These are phyloP conservation scores for Penicillium sclerotigenum DNA, from an alignment of 2,329 filamentous ascomycete species.

Conservation along the genomic window DNA sequence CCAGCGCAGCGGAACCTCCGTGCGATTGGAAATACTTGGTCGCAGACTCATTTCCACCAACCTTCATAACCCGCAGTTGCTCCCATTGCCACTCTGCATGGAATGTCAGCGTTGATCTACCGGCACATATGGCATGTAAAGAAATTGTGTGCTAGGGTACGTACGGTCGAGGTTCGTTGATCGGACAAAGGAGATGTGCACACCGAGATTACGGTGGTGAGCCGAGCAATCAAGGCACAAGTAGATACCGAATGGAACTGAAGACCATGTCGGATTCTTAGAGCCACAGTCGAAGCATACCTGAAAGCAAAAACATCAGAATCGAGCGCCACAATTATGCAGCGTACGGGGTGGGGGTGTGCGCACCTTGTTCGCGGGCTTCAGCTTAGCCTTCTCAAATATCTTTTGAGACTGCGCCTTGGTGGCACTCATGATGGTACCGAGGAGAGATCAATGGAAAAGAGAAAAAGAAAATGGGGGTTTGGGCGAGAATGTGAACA, in stretches of 20 bases:
- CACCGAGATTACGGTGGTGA: slow-evolving; percentile 94
- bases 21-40: slow-evolving; percentile 98
- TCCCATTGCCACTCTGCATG: slow-evolving; percentile 93
- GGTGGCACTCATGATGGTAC: slow-evolving; percentile 62
- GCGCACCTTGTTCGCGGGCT: slow-evolving; percentile 87
- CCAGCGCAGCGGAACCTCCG: slow-evolving; percentile 86
- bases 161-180: slow-evolving; percentile 97
- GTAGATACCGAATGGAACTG: slow-evolving; percentile 94
- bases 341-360: slow-evolving; percentile 25
- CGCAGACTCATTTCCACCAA: slow-evolving; percentile 95
- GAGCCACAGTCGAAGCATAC: slow-evolving; percentile 97
- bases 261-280: slow-evolving; percentile 98
- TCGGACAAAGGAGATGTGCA: slow-evolving; percentile 98
- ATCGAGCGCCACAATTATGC: slow-evolving; percentile 16
- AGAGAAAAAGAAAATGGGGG: slow-evolving; percentile 12
- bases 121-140: neutral
- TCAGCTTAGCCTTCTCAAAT: slow-evolving; percentile 94
- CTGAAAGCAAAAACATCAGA: slow-evolving; percentile 47
- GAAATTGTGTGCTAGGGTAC: slow-evolving; percentile 39
- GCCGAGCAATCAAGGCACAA: slow-evolving; percentile 96
- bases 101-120: slow-evolving; percentile 21
- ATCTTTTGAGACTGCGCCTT: slow-evolving; percentile 96
- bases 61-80: slow-evolving; percentile 94
- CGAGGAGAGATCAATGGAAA: slow-evolving; percentile 7
- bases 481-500: slow-evolving; percentile 4